Base-by-base conservation (phyloP, 306 rosid species). In the Dicorynia guianensis region DNA sequence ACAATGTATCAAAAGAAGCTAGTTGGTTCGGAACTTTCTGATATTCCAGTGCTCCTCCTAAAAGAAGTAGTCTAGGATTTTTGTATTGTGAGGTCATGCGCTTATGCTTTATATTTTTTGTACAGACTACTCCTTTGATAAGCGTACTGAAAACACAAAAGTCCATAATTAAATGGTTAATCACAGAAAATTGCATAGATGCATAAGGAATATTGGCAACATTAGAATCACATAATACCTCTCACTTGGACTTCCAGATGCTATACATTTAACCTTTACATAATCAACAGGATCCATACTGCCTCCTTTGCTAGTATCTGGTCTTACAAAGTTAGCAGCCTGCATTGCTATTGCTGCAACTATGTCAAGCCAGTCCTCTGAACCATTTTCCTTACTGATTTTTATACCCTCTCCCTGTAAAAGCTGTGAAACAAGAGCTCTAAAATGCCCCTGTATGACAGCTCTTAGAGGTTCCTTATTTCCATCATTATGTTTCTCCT, bases 211-310 rank as follows among this genome's bases (percentile, higher is more conserved):
- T 30, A 46, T 25, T 52, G 72, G 67, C 7, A 72, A 69, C 76
- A 60, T 69, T 67, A 14, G 13, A 60, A 76, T 60, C 57, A 56
- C 39, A 61, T 58, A 11, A 77, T 86, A 95, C 99, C 99, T 95
- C 74, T 89, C 97, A 72, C 84, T 83, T 35, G 96, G 96, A 67
- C 72, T 87, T 82, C 99, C 97, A 12, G 97, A 78, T 48, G 97
- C 97, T 61, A 90, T 4, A 70, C 97, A 92, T 86, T 95, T 95
- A 81, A 95, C 92, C 88, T 92, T 95, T 33, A 95, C 93, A 85
- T 95, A 95, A 84, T 86, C 84, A 74, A 79, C 96, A 53, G 99
- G 97, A 85, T 95, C 99, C 99, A 95, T 92, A 78, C 97, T 95
- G 79, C 97, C 99, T 65, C 99, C 99, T 81, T 79, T 81, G 82